Base-by-base conservation (phyloP, 345 rosid genomes). In the Triadica sebifera region DNA sequence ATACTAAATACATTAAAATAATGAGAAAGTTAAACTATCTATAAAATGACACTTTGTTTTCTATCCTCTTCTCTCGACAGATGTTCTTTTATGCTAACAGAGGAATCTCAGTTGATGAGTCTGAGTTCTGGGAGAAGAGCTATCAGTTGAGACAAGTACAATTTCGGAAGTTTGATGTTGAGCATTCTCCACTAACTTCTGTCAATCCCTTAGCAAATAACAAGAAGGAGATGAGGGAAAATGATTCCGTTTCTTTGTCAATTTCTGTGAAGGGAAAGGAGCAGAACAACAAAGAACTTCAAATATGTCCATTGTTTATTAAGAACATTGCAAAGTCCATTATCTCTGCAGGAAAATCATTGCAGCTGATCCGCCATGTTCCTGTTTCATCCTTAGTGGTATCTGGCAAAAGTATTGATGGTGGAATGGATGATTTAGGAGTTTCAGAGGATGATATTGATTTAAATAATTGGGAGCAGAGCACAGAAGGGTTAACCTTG, bases 51-150 rank as follows among this genome's bases (percentile, higher is more conserved):
- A 19, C 12, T 49, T 43, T 22, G 19, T n/a, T 75, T 9, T 60
- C 52, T 60, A 58, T 61, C 41, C 71, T 46, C 62, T 69, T 79
- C 47, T 62, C 64, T 41, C 41, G 34, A 79, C 83, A 96, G 99
- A 78, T 96, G 89, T 89, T 89, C 84, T 91, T 91, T 79, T 87
- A 88, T 82, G 90, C 90, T 75, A 90, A 86, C 73, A 86, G 74
- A 69, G 81, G 80, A 49, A 84, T 90, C 77, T 84, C 96, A 25
- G 85, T 89, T 80, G 90, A 86, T 25, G 89, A 91, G 78, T 85
- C 96, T 15, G 98, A 88, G 55, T 91, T 91, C 74, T 96, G 99
- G 98, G 99, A 96, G 83, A 89, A 87, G 85, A 90, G 97, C 81
- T 91, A 93, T 84, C 75, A 87, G 57, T 75, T 88, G 76, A 90